Percentiles rank a stretch among this genome's conserved stretches.
Conservation (phyloP, 305 asterid species). For the Fraxinus nigra region DNA sequence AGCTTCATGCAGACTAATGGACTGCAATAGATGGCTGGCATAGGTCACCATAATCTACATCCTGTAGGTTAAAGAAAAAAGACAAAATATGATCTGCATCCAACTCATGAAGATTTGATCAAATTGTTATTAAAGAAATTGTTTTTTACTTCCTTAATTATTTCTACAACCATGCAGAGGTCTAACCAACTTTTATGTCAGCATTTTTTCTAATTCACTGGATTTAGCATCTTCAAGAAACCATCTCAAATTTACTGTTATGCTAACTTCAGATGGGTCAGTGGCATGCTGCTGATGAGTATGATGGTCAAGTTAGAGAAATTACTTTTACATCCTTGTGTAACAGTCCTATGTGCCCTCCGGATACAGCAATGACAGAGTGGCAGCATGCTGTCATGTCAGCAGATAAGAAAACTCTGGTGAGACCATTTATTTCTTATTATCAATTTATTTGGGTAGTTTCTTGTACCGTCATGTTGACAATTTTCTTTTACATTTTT, state of each 20-base stretch:
- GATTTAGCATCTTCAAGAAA: slow-evolving; percentile 1
- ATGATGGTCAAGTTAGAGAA: slow-evolving; percentile 85
- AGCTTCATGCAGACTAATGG: neutral
- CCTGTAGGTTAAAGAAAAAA: neutral
- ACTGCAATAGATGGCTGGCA: slow-evolving; percentile 3
- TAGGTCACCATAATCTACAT: neutral
- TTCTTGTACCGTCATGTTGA: slow-evolving; percentile 17
- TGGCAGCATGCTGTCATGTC: slow-evolving; percentile 68
- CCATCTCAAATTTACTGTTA: slow-evolving; percentile 25
- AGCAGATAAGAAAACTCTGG: slow-evolving; percentile 69
- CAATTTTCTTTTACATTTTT: slow-evolving; percentile 9
- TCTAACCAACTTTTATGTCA: neutral
- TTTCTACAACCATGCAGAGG: neutral
- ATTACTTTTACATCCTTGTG: slow-evolving; percentile 71
- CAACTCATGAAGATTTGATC: neutral
- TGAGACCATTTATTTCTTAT: slow-evolving; percentile 23
- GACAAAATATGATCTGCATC: neutral
- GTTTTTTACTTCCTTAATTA: neutral
- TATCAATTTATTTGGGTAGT: neutral
- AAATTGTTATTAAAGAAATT: neutral
- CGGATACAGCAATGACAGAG: slow-evolving; percentile 91
- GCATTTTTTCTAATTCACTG: slow-evolving; percentile 9
- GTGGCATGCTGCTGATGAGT: slow-evolving; percentile 76
- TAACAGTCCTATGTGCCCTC: slow-evolving; percentile 90
- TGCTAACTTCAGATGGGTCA: slow-evolving; percentile 60